These are phyloP conservation scores for Populus nigra DNA, from an alignment of 345 rosid genomes.

Conservation along the genomic window DNA sequence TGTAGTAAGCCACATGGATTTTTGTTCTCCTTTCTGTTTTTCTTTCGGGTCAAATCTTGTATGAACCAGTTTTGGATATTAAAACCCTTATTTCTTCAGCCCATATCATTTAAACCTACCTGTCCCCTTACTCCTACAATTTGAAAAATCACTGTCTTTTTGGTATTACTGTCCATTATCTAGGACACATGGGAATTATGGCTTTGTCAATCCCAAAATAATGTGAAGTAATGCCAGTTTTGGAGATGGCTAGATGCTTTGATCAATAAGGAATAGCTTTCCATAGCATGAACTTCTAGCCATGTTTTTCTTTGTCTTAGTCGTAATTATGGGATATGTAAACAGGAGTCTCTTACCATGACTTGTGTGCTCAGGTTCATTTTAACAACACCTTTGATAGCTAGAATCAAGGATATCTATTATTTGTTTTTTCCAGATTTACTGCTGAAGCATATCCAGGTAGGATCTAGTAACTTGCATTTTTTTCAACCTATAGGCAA, in stretches of 20 bases:
- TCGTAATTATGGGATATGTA: neutral
- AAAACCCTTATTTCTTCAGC: no score
- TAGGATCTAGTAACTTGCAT: neutral
- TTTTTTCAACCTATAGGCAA: slow-evolving; percentile 53
- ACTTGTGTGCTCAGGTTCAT: neutral
- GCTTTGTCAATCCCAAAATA: neutral
- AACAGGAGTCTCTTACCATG: neutral
- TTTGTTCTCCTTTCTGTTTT: neutral
- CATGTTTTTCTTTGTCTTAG: neutral
- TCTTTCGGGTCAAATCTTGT: neutral
- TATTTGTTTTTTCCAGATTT: slow-evolving; percentile 1
- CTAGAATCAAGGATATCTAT: neutral
- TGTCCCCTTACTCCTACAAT: no score
- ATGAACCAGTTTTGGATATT: neutral
- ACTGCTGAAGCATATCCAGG: neutral
- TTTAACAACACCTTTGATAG: neutral
- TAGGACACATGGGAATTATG: neutral
- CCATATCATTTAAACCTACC: no score
- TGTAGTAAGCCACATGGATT: no score
- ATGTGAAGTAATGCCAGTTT: neutral
- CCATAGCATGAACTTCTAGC: neutral
- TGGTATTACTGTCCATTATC: neutral
- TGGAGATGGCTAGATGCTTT: neutral
- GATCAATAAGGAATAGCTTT: neutral
- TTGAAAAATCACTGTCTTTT: no score